A percentile compares a stretch with the other conserved stretches of the same genome.
phyloP scores from a whole-genome alignment of 352 stramenopile species.

The Phytophthora cryptogea region DNA sequence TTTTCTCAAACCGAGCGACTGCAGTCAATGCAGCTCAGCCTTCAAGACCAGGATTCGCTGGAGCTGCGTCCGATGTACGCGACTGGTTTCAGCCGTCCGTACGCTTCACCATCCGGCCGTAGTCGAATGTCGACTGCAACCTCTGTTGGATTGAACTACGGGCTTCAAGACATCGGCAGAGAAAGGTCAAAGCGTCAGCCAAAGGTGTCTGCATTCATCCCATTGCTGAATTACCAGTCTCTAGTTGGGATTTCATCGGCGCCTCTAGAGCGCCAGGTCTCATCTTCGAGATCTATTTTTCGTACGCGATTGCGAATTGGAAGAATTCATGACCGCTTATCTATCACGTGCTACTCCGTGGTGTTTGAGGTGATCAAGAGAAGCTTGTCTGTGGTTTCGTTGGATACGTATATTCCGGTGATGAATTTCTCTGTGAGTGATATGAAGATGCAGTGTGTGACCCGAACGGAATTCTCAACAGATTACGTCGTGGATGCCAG shows the following conservation, averaged over 20 bases:
- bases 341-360: conserved; percentile 71
- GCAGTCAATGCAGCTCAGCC: conserved; percentile 67
- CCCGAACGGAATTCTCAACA: conserved; percentile 64
- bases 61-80: conserved; percentile 70
- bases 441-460: conserved; percentile 79
- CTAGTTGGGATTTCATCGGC: conserved; percentile 64
- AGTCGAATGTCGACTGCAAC: conserved; percentile 78
- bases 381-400: conserved; percentile 83
- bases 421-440: conserved; percentile 89
- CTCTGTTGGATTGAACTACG: conserved; percentile 51
- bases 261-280: conserved; percentile 43
- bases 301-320: conserved; percentile 68
- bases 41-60: conserved; percentile 57
- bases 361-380: conserved; percentile 91
- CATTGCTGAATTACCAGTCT: conserved; percentile 76
- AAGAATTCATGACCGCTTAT: conserved; percentile 74
- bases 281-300: conserved; percentile 55
- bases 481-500: conserved; percentile 78
- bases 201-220: conserved; percentile 53
- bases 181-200: conserved; percentile 42
- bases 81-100: conserved; percentile 55
- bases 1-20: conserved; percentile 57
- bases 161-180: conserved; percentile 33
- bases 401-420: conserved; percentile 91
- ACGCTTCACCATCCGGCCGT: conserved; percentile 55